Conservation (phyloP, 176 grass and related monocot genomes). For the Musa troglodytarum region DNA sequence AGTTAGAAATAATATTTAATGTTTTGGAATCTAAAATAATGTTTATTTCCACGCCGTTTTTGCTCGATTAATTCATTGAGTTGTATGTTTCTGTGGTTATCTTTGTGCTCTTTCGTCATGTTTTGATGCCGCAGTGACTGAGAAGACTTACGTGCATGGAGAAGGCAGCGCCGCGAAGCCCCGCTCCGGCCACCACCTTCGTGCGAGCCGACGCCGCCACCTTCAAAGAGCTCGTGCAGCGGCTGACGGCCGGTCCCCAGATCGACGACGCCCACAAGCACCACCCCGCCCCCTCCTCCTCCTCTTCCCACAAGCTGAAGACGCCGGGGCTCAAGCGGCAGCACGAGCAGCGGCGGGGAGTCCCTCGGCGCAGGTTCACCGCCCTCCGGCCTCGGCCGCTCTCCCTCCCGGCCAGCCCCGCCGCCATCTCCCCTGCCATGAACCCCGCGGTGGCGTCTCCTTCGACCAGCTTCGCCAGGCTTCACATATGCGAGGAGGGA, state of each 20-base stretch:
- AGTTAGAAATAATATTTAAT: too few species aligned
- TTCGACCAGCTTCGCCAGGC: background rate
- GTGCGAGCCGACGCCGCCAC: background rate
- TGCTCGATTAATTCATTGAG: too few species aligned
- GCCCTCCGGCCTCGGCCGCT: background rate
- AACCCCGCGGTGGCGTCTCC: background rate
- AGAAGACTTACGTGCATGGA: background rate
- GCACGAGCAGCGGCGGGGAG: background rate
- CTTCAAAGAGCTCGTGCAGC: constrained; percentile 7
- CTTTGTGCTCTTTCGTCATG: background rate
- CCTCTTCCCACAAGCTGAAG: background rate
- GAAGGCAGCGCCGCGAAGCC: background rate
- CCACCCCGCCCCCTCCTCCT: background rate
- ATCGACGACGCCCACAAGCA: background rate
- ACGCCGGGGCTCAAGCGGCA: background rate
- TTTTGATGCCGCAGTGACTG: background rate
- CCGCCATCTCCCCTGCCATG: background rate
- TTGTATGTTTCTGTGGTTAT: background rate
- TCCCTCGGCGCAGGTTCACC: background rate
- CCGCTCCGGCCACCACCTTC: background rate
- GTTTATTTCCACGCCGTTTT: too few species aligned
- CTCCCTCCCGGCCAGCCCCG: background rate
- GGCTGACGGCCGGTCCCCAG: background rate
- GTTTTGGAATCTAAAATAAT: too few species aligned
- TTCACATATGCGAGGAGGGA: background rate